Conservation (phyloP, 768 basidiomycete species). For the Rhizopogon rudus region DNA sequence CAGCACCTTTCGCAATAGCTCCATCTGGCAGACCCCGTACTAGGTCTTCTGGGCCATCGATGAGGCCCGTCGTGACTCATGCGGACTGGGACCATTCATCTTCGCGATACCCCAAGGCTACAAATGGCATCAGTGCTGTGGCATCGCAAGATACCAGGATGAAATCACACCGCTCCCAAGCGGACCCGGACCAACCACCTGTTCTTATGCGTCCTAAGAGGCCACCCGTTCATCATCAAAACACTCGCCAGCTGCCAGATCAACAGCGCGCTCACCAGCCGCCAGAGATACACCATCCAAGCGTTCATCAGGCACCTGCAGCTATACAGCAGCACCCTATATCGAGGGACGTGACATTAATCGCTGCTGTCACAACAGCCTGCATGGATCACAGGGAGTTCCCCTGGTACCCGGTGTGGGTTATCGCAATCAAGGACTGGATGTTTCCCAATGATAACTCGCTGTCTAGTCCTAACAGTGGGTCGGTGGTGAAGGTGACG, state of each 20-base stretch:
- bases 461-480: too few relatives aligned
- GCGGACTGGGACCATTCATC: too few relatives aligned
- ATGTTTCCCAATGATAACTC: not conserved
- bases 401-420: not conserved
- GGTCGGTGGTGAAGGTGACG: not conserved
- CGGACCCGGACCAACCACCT: too few relatives aligned
- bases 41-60: not conserved
- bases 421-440: not conserved
- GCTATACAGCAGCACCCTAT: not conserved
- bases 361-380: not conserved
- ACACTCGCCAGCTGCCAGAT: too few relatives aligned
- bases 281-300: not conserved
- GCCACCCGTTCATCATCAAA: too few relatives aligned
- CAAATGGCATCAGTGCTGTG: too few relatives aligned
- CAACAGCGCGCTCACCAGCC: too few relatives aligned
- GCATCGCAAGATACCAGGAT: too few relatives aligned
- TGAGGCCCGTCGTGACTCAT: not conserved
- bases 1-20: too few relatives aligned
- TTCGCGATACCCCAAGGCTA: too few relatives aligned
- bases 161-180: too few relatives aligned
- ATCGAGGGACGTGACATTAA: not conserved
- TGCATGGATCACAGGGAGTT: not conserved
- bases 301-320: slow-evolving; percentile 42
- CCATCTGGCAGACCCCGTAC: not conserved
- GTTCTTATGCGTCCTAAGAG: too few relatives aligned